Percentiles rank a stretch among this genome's conserved stretches.
Evolutionary conservation across 768 basidiomycete genomes (phyloP).

Genomic region (Boletus rufocinnamomeus): DNA sequence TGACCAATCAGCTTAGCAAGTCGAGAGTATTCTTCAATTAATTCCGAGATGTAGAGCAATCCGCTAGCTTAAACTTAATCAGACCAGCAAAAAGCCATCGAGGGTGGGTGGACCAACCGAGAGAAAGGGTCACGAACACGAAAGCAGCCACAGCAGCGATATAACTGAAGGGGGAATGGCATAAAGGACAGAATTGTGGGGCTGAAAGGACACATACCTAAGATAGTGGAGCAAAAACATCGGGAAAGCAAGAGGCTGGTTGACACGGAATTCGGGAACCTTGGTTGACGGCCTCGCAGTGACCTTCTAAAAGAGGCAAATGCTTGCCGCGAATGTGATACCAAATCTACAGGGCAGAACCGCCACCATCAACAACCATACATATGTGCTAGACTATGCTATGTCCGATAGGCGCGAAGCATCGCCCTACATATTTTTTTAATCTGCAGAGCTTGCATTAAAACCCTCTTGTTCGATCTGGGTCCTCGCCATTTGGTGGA

Average conservation of each 20-base stretch:
- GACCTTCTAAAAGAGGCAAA: background rate
- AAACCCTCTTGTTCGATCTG: constrained; percentile 62
- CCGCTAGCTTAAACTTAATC: constrained; percentile 70
- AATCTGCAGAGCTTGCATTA: constrained; percentile 58
- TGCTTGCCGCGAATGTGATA: background rate
- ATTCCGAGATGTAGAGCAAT: constrained; percentile 87
- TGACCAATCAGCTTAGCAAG: constrained; percentile 82
- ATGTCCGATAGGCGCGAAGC: constrained; percentile 55
- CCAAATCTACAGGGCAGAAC: background rate
- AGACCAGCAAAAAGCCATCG: constrained; percentile 3
- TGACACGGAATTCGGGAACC: background rate
- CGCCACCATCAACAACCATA: background rate
- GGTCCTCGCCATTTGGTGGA: constrained; percentile 81
- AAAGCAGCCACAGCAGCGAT: constrained; percentile 75
- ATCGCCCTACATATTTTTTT: constrained; percentile 30
- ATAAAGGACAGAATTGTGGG: background rate
- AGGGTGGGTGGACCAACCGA: constrained; percentile 57
- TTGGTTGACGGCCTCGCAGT: background rate
- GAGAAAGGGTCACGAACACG: constrained; percentile 86
- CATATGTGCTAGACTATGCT: background rate
- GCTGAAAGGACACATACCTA: constrained; percentile 44
- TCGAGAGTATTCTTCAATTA: constrained; percentile 92
- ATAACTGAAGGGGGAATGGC: constrained; percentile 51
- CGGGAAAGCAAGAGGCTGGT: background rate
- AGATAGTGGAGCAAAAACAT: constrained; percentile 59